phyloP scores from a whole-genome alignment of 345 rosid genomes.

The Aquilaria malaccensis region DNA sequence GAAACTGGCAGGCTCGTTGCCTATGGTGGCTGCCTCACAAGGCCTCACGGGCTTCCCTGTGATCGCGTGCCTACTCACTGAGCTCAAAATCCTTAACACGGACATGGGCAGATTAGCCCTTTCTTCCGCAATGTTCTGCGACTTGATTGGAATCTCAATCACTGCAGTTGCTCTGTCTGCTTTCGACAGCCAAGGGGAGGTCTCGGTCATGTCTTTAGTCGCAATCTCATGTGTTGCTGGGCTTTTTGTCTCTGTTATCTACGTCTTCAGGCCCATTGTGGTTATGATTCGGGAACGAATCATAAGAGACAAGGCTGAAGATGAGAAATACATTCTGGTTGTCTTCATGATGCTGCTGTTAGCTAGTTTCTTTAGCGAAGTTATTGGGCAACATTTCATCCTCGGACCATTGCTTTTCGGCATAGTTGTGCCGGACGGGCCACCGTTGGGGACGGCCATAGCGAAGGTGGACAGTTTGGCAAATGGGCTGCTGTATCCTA shows the following conservation, averaged over 20 bases:
- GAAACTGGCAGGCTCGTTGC: background rate
- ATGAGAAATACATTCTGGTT: conserved; percentile 1
- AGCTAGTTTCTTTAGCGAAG: conserved; percentile 6
- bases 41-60: conserved; percentile 22
- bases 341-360: conserved; percentile 15
- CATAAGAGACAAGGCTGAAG: conserved; percentile 18
- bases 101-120: conserved; percentile 36
- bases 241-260: conserved; percentile 2
- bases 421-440: conserved; percentile 38
- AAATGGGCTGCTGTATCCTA: conserved; percentile 21
- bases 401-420: conserved; percentile 31
- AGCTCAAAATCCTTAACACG: conserved; percentile 31
- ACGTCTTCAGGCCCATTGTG: conserved; percentile 22
- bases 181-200: too few relatives aligned
- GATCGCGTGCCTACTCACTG: conserved; percentile 23
- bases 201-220: background rate
- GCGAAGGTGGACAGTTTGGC: conserved; percentile 21
- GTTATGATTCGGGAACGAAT: conserved; percentile 20
- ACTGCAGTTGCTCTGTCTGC: background rate
- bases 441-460: conserved; percentile 37
- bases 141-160: conserved; percentile 6
- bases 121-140: conserved; percentile 25
- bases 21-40: background rate
- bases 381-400: conserved; percentile 14
- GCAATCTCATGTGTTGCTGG: background rate